Percentiles rank a stretch among this genome's conserved stretches.
Evolutionary conservation across 2,329 filamentous ascomycete genomes (phyloP).

Genomic region (Cercospora sojina): DNA sequence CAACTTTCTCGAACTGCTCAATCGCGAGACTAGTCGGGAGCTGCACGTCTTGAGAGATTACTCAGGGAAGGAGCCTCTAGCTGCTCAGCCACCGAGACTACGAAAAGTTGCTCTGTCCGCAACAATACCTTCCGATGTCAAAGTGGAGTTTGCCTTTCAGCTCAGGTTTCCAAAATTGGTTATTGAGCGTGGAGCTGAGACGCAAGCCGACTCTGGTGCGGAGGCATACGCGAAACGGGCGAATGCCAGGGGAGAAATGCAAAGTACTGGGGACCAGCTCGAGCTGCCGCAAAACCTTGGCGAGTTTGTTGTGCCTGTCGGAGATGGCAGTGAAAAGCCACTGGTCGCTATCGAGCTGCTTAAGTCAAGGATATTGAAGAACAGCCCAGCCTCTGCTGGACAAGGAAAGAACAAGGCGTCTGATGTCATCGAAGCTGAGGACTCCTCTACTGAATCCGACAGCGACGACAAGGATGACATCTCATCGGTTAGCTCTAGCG

Average conservation of each 20-base stretch:
- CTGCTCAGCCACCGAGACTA: slow-evolving; percentile 30
- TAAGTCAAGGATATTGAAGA: slow-evolving; percentile 49
- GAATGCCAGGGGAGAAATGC: slow-evolving; percentile 23
- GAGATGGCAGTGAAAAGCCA: slow-evolving; percentile 60
- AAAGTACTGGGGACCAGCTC: slow-evolving; percentile 44
- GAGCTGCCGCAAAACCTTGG: slow-evolving; percentile 56
- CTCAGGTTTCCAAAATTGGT: slow-evolving; percentile 73
- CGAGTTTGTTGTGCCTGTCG: slow-evolving; percentile 52
- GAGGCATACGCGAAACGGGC: slow-evolving; percentile 20
- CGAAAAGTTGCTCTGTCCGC: slow-evolving; percentile 82
- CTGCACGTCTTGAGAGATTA: slow-evolving; percentile 12
- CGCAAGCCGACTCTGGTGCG: slow-evolving; percentile 19
- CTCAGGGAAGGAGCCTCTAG: not conserved
- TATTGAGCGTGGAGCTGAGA: slow-evolving; percentile 61
- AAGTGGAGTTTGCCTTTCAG: slow-evolving; percentile 71
- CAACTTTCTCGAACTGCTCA: slow-evolving; percentile 32
- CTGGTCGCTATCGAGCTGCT: slow-evolving; percentile 81
- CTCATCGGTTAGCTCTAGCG: not conserved
- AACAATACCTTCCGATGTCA: slow-evolving; percentile 85
- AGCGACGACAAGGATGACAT: not conserved
- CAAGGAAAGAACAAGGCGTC: slow-evolving; percentile 1
- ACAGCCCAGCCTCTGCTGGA: not conserved
- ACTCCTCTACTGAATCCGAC: slow-evolving; percentile 12
- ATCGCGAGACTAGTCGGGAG: slow-evolving; percentile 27
- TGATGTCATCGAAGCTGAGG: slow-evolving; percentile 2